Conservation (phyloP, 495 filamentous ascomycete genomes). For the Penicillium ucsense region DNA sequence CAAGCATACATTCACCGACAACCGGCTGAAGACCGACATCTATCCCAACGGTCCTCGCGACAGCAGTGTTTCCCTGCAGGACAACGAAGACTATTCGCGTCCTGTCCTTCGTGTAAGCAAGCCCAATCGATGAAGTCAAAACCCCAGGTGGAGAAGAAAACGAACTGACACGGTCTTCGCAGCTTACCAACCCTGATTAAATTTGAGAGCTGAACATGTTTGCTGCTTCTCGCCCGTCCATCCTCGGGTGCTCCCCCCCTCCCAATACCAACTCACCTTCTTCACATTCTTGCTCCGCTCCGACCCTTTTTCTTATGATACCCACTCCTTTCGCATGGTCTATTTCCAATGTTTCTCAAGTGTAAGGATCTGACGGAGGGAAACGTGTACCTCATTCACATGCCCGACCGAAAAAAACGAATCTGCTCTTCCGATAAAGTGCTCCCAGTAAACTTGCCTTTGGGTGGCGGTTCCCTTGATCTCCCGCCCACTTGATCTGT, state of each 20-base stretch:
- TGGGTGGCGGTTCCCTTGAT: too few species aligned
- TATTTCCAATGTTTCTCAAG: conserved; percentile 3
- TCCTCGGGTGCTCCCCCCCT: conserved; percentile 9
- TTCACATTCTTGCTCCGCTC: conserved; percentile 6
- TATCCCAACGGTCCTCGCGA: conserved; percentile 39
- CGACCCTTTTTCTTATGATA: conserved; percentile 38
- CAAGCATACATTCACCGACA: conserved; percentile 32
- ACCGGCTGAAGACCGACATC: conserved; percentile 36
- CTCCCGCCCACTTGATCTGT: too few species aligned
- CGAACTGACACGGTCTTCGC: conserved; percentile 9
- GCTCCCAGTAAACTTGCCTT: too few species aligned
- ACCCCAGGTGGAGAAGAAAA: not conserved
- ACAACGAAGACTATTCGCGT: conserved; percentile 49
- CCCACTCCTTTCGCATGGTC: conserved; percentile 29
- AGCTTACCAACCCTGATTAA: conserved; percentile 49
- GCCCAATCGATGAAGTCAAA: too few species aligned
- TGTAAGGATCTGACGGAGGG: too few species aligned
- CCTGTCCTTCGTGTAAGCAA: conserved; percentile 44
- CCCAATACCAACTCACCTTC: not conserved
- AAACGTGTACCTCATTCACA: too few species aligned
- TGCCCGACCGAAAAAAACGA: too few species aligned
- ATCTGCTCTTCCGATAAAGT: too few species aligned
- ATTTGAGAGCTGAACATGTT: not conserved
- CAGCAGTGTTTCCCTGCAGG: conserved; percentile 43
- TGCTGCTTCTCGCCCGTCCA: conserved; percentile 4